Conservation (phyloP, 1,284 basidiomycete species). For the Ustilago bromivora region DNA sequence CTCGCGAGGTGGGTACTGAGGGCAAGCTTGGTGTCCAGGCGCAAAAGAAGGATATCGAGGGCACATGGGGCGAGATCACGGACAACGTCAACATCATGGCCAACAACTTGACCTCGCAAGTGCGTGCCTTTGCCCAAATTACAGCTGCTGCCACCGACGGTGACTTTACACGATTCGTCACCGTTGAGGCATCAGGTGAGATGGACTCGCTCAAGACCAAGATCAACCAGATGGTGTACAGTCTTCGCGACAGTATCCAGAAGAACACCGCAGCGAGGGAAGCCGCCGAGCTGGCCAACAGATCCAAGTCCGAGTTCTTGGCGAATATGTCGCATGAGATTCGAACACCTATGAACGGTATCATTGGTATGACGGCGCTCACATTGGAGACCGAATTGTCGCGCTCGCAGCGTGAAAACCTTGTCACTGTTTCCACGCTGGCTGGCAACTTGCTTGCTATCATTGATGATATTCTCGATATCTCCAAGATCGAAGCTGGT, state of each 20-base stretch:
- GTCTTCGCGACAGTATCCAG: constrained; percentile 95
- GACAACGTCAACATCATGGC: constrained; percentile 74
- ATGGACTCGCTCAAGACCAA: constrained; percentile 99
- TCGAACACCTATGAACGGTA: constrained; percentile 74
- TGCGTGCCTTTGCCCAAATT: constrained; percentile 98
- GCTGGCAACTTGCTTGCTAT: constrained; percentile 93
- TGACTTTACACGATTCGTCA: constrained; percentile 98
- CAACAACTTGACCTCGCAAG: constrained; percentile 95
- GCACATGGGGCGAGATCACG: constrained; percentile 99
- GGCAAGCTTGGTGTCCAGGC: constrained; percentile 97
- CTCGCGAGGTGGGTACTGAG: constrained; percentile 93
- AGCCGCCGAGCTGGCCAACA: constrained; percentile 91
- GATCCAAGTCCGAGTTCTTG: constrained; percentile 92
- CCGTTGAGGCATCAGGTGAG: constrained; percentile 96
- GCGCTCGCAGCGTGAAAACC: constrained; percentile 89
- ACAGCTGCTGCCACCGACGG: constrained; percentile 98
- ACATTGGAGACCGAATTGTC: constrained; percentile 93
- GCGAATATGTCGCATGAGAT: constrained; percentile 71
- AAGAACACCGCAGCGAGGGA: constrained; percentile 98
- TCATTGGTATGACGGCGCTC: constrained; percentile 99
- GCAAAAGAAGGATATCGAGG: constrained; percentile 95
- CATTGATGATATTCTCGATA: constrained; percentile 74
- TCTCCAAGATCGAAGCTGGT: constrained; percentile 80
- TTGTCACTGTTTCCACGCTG: constrained; percentile 93
- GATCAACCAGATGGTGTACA: constrained; percentile 99